Base-by-base conservation (phyloP, 2,329 filamentous ascomycete genomes). In the Talaromyces rugulosus region DNA sequence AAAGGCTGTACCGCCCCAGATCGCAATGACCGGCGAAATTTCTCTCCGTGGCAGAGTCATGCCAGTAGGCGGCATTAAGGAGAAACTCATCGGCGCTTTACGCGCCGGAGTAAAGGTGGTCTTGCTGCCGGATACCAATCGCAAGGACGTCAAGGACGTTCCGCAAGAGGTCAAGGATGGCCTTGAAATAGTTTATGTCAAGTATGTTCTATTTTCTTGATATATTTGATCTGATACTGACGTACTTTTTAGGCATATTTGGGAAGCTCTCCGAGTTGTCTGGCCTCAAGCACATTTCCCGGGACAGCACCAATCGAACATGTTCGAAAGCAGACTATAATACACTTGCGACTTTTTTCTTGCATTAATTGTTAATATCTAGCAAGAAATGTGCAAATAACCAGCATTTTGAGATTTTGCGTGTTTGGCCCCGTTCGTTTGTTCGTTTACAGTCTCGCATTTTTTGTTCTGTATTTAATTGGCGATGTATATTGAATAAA, bases 31-130 rank as follows among this genome's bases (percentile, higher is more conserved):
- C 0, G 87, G 87, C 8, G 87, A 89, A 71, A 79, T 89, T 64
- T 92, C 90, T 61, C 85, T 99, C 30, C 86, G 95, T 50, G 95
- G 95, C 27, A 87, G 92, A 66, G 90, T 99, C 61, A 91, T 95
- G 77, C 92, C 94, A 30, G 95, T 99, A 40, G 95, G 95, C 59
- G 95, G 95, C 18, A 98, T 99, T 80, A 97, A 98, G 79, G 94
- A 99, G 85, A 99, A 99, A 77, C 83, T 98, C 59, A 98, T 99
- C 72, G 95, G 95, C 27, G 95, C 95, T 8, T 82, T 96, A 72
- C 85, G 94, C 60, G 95, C 95, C 1, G 95, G 95, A 31, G 94
- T 99, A 64, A 96, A 96, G 83, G 94, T 91, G 34, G 94, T 99
- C 7, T 76, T 99, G 63, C 81, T 99, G 7, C 95, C 95, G 3